Base-by-base conservation (phyloP, 176 grass and related monocot species). In the Oryza rufipogon region DNA sequence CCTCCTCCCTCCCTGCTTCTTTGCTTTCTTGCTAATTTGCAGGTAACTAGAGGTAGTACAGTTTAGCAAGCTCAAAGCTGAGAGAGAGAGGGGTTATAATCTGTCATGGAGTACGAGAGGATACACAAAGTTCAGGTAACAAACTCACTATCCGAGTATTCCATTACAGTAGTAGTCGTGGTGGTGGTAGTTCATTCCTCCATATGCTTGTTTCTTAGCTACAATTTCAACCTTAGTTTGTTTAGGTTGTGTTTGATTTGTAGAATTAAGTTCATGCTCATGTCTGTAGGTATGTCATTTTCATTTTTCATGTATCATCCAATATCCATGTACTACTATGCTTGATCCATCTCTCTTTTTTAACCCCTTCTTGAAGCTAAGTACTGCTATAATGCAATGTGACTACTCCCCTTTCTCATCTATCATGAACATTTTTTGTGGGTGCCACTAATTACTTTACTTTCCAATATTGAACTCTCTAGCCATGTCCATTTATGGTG, bases 81-180 rank as follows among this genome's bases (percentile, higher is more conserved):
- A 39, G 39, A 44, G 42, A 44, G 39, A 41, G 15, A 52, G 5
- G 17, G 14, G 36, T 38, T 38, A 36, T 36, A 3, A 36, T 38
- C 36, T 19, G 22, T 20, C 8, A 96, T 96, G 96, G 96, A 85
- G 52, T 98, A 98, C 54, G 93, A 96, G 91, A 94, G 93, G 87
- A 99, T 99, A 83, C 91, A 92, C 89, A 89, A 94, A 46, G 83
- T 84, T 76, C 91, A 99, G 96, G 96, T 97, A 81, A 68, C 20
- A 28, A 38, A 38, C 36, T 38, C 36, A 38, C 36, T 38, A 0
- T 38, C 36, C 5, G 36, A 38, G 36, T 6, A 38, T 38, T 38
- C 36, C 36, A 38, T 6, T 38, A 38, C 34, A 38, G 36, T 38
- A 38, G 36, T 38, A 5, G 36, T 38, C 34, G 34, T 36, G 4